Evolutionary conservation across 345 rosid species (phyloP).

Genomic region (Syzygium aromaticum): DNA sequence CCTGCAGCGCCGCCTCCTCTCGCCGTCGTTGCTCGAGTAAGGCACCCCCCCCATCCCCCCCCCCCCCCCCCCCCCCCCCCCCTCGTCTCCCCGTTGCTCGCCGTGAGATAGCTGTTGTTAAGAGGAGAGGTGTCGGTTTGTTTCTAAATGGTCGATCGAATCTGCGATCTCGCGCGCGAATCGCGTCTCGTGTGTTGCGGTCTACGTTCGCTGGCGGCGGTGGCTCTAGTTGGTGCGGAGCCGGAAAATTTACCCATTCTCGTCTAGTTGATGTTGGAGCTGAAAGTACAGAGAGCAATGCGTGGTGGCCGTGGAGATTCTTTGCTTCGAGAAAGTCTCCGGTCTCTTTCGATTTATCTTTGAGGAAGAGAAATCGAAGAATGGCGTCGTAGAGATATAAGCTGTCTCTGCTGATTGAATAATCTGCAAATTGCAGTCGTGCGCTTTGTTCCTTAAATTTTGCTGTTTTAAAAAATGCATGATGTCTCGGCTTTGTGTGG

Average conservation of each 20-base stretch:
- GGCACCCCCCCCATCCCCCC: background rate
- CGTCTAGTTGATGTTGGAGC: background rate
- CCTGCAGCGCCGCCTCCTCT: conserved; percentile 61
- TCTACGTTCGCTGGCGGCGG: background rate
- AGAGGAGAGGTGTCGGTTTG: background rate
- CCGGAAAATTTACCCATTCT: background rate
- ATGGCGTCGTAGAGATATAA: background rate
- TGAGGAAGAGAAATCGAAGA: background rate
- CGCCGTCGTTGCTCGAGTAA: conserved; percentile 89
- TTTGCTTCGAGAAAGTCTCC: background rate
- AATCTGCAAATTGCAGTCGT: background rate
- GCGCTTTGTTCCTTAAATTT: background rate
- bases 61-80: too few relatives aligned
- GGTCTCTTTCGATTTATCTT: background rate
- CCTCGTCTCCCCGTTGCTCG: background rate
- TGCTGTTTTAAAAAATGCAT: background rate
- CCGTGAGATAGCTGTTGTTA: background rate
- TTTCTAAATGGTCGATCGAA: background rate
- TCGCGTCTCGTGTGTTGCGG: background rate
- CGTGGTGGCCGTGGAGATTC: background rate
- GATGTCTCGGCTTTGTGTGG: background rate
- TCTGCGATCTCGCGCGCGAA: background rate
- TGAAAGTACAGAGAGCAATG: background rate
- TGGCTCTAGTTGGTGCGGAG: background rate
- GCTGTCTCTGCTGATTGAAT: background rate